These are phyloP conservation scores for Schoenoplectus tabernaemontani DNA, from an alignment of 202 grass and related monocot species.

Conservation along the genomic window DNA sequence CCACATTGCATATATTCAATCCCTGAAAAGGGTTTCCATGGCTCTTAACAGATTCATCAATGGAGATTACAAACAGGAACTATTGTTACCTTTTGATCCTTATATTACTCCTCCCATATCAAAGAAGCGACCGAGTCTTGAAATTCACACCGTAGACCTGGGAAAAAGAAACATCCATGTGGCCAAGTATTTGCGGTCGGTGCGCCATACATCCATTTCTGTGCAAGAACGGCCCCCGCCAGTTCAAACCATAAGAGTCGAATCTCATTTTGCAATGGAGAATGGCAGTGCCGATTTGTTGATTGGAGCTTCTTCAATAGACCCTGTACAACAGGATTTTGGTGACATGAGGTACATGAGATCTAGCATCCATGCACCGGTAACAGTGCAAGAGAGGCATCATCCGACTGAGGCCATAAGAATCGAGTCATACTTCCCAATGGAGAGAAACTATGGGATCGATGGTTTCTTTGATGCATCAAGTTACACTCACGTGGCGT, in stretches of 20 bases:
- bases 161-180: constrained; percentile 66
- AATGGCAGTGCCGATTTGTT: constrained; percentile 23
- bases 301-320: not conserved
- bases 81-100: constrained; percentile 60
- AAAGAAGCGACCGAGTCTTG: constrained; percentile 23
- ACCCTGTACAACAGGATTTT: constrained; percentile 44
- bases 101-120: constrained; percentile 30
- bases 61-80: constrained; percentile 56
- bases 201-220: constrained; percentile 55
- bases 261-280: constrained; percentile 58
- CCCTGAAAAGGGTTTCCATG: constrained; percentile 64
- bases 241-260: constrained; percentile 45
- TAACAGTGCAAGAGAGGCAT: constrained; percentile 72
- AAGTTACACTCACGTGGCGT: constrained; percentile 11
- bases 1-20: constrained; percentile 81
- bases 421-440: constrained; percentile 58
- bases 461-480: constrained; percentile 22
- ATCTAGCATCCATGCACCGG: constrained; percentile 53
- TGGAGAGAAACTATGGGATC: constrained; percentile 30
- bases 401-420: constrained; percentile 52
- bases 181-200: constrained; percentile 63
- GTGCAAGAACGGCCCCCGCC: constrained; percentile 58
- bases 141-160: constrained; percentile 21
- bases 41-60: constrained; percentile 65
- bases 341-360: constrained; percentile 66